These are phyloP conservation scores for Pezicula radicicola DNA, from an alignment of 2,329 filamentous ascomycete species.

Conservation along the genomic window DNA sequence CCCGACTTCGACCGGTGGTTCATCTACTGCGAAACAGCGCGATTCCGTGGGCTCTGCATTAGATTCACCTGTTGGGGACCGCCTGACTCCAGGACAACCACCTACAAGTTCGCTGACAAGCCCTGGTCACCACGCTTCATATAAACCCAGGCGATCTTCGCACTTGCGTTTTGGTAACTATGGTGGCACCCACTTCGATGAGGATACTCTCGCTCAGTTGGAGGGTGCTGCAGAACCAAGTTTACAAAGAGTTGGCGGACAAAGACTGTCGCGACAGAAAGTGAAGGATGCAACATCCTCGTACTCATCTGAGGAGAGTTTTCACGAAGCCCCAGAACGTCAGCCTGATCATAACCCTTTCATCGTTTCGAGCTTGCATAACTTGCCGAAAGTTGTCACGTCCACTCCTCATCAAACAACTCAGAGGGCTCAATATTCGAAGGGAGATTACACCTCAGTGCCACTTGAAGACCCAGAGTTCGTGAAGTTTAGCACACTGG, in stretches of 20 bases:
- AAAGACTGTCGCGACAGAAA: conserved; percentile 4
- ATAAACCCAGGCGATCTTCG: conserved; percentile 31
- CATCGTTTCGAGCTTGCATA: not conserved
- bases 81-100: not conserved
- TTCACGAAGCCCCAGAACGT: conserved; percentile 1
- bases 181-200: conserved; percentile 19
- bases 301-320: conserved; percentile 24
- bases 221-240: conserved; percentile 14
- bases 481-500: not conserved
- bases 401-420: not conserved
- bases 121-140: conserved; percentile 15
- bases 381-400: not conserved
- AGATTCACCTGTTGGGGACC: not conserved
- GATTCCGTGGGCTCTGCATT: no score
- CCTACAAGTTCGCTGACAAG: not conserved
- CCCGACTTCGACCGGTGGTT: no score
- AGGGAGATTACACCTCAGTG: conserved; percentile 1
- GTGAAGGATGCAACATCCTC: conserved; percentile 18
- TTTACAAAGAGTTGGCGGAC: conserved; percentile 15
- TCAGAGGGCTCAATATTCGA: not conserved
- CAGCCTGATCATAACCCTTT: not conserved
- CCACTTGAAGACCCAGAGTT: not conserved
- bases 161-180: conserved; percentile 28
- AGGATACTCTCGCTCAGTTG: conserved; percentile 22
- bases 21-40: no score